Evolutionary conservation across 176 grass and related monocot genomes (phyloP).

Genomic region (Carex pumila): DNA sequence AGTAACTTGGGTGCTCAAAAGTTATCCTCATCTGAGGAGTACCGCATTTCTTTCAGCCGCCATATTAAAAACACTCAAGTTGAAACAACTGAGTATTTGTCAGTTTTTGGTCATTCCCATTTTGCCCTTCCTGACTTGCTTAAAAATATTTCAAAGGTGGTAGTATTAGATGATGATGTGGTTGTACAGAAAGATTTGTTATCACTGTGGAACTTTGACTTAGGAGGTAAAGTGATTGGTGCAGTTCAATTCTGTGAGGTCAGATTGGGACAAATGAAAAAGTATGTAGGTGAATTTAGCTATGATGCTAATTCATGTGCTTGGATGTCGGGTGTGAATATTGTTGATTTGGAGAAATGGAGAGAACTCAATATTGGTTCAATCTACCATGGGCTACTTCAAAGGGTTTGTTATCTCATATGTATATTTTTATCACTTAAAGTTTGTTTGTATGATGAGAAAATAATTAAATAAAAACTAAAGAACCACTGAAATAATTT

Average conservation of each 20-base stretch:
- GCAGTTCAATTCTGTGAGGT: constrained; percentile 48
- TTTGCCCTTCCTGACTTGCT: constrained; percentile 62
- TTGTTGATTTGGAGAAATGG: constrained; percentile 73
- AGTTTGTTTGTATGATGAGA: background rate
- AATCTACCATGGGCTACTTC: constrained; percentile 31
- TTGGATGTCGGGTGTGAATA: constrained; percentile 68
- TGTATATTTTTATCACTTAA: background rate
- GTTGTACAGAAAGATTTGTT: constrained; percentile 67
- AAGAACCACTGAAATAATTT: constrained; percentile 8
- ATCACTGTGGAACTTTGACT: constrained; percentile 56
- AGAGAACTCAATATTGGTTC: constrained; percentile 47
- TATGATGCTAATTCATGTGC: constrained; percentile 51
- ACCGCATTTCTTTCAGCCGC: constrained; percentile 27
- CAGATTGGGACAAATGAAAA: constrained; percentile 47
- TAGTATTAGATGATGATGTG: constrained; percentile 82
- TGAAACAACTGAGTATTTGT: constrained; percentile 55
- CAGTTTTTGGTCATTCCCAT: constrained; percentile 58
- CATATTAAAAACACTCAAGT: background rate
- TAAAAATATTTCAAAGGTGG: constrained; percentile 44
- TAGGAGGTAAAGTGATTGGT: constrained; percentile 61
- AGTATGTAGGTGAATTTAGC: constrained; percentile 30
- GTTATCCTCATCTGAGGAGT: constrained; percentile 59
- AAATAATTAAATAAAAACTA: background rate
- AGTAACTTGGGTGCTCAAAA: constrained; percentile 20
- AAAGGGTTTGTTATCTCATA: constrained; percentile 41